Base-by-base conservation (phyloP, 768 basidiomycete species). In the Suillus alpinus region DNA sequence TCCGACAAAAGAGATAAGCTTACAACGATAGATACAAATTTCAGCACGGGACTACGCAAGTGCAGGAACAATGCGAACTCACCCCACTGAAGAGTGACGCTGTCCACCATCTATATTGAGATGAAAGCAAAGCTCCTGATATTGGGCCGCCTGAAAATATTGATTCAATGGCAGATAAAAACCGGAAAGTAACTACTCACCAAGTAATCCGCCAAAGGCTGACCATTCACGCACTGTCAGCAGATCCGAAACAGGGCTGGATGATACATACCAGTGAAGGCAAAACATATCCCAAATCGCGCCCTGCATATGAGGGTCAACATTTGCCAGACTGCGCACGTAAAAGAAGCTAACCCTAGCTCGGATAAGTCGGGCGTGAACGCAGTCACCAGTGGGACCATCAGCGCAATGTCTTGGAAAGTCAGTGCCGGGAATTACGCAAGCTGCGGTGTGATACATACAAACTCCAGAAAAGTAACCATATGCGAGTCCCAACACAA, bases 21-120 rank as follows among this genome's bases (percentile, higher is more conserved):
- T 20, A 14, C 20, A 1, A 23, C 1, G 7, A 10, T 14, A 14
- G 3, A 34, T 23, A 20, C 13, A 20, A 23, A 5, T 20, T 36
- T 52, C 4, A 52, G n/a, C 2, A 36, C 20, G 51, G 49, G 23
- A 8, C 29, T 50, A 1, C 12, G 31, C 18, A 51, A n/a, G 20
- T 36, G 20, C 13, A 23, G 7, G 34, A 52, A 14, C 10, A 12
- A 34, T 14, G 3, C 12, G 6, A 52, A 62, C 71, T 31, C 66
- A 78, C 73, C 51, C 81, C 84, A 32, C 81, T 75, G 65, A 85
- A 87, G 12, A 85, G 50, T 1, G 80, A 79, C 5, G 86, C 81
- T 16, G 79, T 76, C 81, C 81, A 85, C 86, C 86, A 87, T 3
- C 79, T 69, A 64, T 81, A 85, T 4, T 74, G 71, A 10, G 68